Evolutionary conservation across 768 basidiomycete species (phyloP), one percentile per base, ranked within the genome.

Genomic region (Dentipellis sp.): DNA sequence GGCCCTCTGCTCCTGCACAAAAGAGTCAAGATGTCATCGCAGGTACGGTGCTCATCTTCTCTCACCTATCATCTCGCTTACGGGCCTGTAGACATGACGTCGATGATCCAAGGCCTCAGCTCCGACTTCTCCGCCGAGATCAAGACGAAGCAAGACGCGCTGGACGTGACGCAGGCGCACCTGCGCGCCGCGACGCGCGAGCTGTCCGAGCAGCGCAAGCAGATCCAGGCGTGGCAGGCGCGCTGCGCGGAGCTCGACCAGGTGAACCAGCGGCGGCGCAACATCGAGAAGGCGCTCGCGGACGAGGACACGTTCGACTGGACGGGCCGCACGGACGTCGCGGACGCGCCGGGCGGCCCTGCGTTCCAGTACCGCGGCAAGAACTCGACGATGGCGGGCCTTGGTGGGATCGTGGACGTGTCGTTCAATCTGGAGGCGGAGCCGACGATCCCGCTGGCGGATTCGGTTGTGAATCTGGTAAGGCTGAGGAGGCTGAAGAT

Each of bases 141-240:
- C 60, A 86, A 88, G 65, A 69, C 79, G 17, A 97, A 97, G 67
- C 86, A 93, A 69, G 91, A 92, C 60, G 76, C 80, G 17, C 80
- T 97, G n/a, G 91, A 92, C 58, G 81, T 87, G 16, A 92, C 87
- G 10, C 91, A 92, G 68, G 83, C 82, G 4, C 87, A 94, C 61
- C 81, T 99, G 10, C 86, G 89, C 23, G 86, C 86, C 11, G 89
- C 93, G 1, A 97, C 95, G 2, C 86, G 89, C 54, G 87, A 92
- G 62, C 82, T 99, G 19, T 86, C 93, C 0, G 90, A 94, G 62
- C 90, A 93, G 66, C 86, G 97, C 47, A 86, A 85, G 64, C 87
- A 91, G 63, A 84, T 95, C 38, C 81, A 86, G 60, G 63, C 74
- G 4, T 89, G 89, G 83, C 88, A 93, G 67, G 65, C 71, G 1